phyloP scores from a whole-genome alignment of 768 basidiomycete genomes.

The Psilocybe cubensis region DNA sequence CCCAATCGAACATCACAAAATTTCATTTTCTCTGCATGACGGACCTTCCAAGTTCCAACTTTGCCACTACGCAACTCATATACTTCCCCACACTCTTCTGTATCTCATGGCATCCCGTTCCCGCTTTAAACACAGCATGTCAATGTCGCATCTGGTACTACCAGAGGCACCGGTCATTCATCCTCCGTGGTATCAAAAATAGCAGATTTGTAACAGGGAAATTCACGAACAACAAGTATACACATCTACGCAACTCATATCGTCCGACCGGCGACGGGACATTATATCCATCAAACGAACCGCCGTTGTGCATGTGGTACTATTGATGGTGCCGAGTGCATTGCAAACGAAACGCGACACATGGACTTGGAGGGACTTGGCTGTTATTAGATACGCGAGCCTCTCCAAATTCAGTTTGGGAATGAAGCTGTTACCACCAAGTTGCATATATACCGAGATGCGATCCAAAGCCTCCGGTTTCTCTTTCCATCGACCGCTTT shows the following conservation, averaged over 20 bases:
- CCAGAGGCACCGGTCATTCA: not conserved
- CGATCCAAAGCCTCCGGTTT: constrained; percentile 4
- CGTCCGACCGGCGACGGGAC: not conserved
- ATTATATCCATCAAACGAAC: not conserved
- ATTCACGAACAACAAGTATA: not conserved
- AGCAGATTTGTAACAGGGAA: not conserved
- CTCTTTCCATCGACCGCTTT: constrained; percentile 3
- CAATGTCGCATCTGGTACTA: not conserved
- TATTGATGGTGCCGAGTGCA: not conserved
- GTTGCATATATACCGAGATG: not conserved
- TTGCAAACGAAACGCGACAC: not conserved
- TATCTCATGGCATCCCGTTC: not conserved
- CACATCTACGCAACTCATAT: not conserved
- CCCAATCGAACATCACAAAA: constrained; percentile 16
- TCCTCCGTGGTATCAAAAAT: not conserved
- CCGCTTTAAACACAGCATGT: not conserved
- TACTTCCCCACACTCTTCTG: not conserved
- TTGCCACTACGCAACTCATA: no score
- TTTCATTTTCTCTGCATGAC: constrained; percentile 8
- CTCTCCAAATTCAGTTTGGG: not conserved
- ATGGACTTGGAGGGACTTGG: not conserved
- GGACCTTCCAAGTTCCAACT: constrained; percentile 2
- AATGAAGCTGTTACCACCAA: no score
- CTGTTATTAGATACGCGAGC: not conserved
- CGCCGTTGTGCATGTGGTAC: not conserved